Evolutionary conservation across 176 grass and related monocot species (phyloP).

Genomic region (Oryza nivara): DNA sequence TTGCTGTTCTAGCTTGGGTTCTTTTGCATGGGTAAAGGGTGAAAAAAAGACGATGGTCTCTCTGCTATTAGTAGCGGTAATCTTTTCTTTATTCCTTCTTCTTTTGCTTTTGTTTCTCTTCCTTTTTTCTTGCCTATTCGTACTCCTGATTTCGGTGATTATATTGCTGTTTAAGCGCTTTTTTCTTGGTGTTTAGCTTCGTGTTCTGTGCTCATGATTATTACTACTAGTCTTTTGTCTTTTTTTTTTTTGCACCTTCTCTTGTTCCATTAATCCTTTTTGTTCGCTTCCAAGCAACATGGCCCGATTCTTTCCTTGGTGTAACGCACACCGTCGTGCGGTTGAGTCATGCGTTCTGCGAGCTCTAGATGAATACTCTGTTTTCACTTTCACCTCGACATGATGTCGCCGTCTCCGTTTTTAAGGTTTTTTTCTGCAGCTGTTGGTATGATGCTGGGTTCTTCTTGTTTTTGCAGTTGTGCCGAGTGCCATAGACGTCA

Average conservation of each 20-base stretch:
- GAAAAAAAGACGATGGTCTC: background rate
- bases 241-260: background rate
- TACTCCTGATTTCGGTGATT: slow-evolving; percentile 7
- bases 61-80: background rate
- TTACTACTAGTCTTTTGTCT: background rate
- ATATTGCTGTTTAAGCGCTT: background rate
- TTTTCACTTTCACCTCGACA: background rate
- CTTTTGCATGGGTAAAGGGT: slow-evolving; percentile 5
- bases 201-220: background rate
- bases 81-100: slow-evolving; percentile 12
- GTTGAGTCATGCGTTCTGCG: slow-evolving; percentile 61
- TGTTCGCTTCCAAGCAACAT: background rate
- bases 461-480: slow-evolving; percentile 56
- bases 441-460: background rate
- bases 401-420: background rate
- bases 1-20: background rate
- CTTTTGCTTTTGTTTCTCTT: slow-evolving; percentile 3
- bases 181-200: background rate
- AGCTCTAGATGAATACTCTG: background rate
- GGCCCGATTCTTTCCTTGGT: background rate
- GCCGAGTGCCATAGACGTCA: slow-evolving; percentile 72
- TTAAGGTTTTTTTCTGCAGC: background rate
- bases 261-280: background rate
- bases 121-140: background rate
- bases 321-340: slow-evolving; percentile 22